A percentile compares a stretch with the other conserved stretches of the same genome.
These are phyloP conservation scores for Juglanconis sp. DNA, from an alignment of 2,329 filamentous ascomycete genomes.

Conservation along the genomic window DNA sequence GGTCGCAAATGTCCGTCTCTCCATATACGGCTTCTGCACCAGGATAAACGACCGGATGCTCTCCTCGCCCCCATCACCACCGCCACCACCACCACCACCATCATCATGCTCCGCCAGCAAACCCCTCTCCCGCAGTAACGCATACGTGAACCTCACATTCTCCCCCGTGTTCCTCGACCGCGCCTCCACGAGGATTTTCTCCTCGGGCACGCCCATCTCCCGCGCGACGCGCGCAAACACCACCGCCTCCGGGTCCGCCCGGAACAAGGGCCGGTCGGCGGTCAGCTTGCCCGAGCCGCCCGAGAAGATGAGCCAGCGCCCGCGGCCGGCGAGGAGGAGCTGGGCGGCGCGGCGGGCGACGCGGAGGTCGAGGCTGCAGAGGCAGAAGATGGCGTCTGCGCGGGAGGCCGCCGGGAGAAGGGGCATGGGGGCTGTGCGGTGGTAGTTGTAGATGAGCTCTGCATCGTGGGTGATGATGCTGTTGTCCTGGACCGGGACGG, in stretches of 20 bases:
- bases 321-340: conserved; percentile 38
- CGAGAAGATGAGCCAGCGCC: conserved; percentile 41
- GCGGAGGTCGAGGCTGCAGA: conserved; percentile 45
- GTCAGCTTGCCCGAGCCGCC: conserved; percentile 41
- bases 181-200: conserved; percentile 37
- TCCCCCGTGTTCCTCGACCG: conserved; percentile 44
- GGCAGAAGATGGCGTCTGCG: conserved; percentile 43
- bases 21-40: conserved; percentile 49
- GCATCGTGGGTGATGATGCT: conserved; percentile 27
- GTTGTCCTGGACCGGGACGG: too few relatives aligned
- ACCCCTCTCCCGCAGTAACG: conserved; percentile 28
- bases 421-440: conserved; percentile 30
- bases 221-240: conserved; percentile 40
- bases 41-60: conserved; percentile 34
- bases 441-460: conserved; percentile 40
- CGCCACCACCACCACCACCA: not conserved
- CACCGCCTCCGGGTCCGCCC: conserved; percentile 41
- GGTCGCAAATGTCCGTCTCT: conserved; percentile 43
- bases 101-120: conserved; percentile 16
- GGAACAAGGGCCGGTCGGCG: conserved; percentile 32
- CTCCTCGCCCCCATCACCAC: not conserved
- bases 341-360: conserved; percentile 40
- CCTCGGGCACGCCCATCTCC: conserved; percentile 36
- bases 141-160: conserved; percentile 43
- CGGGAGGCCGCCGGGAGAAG: conserved; percentile 27